Evolutionary conservation across 2,329 filamentous ascomycete species (phyloP), one percentile per base, ranked within the genome.

Genomic region (Lasiodiplodia gonubiensis): DNA sequence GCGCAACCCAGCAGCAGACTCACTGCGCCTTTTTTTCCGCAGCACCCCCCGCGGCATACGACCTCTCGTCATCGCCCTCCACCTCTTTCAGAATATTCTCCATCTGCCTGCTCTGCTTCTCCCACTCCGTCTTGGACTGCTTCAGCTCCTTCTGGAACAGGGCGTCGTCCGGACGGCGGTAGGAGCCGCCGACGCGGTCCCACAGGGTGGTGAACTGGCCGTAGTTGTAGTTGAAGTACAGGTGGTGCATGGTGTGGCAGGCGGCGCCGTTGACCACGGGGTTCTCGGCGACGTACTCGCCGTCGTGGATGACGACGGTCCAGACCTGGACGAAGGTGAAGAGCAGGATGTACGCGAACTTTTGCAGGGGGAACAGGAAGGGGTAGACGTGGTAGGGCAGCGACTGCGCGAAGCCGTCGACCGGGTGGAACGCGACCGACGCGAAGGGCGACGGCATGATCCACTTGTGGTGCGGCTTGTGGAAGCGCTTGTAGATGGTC

Each of bases 141-240:
- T 96, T 97, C 73, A 88, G 88, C 77, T 95, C 91, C 77, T 89
- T 90, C 73, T 89, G 82, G 83, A 97, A 97, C 72, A 97, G 86
- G 80, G 93, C 92, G 66, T 89, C 86, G 72, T 95, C 94, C 2
- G 94, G 94, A 83, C 90, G 88, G 72, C 92, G 86, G 83, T 97
- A 97, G 76, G 91, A 96, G 68, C 91, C 91, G 66, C 92, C 92
- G 18, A 97, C 80, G 64, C 94, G 89, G 79, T 97, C 94, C 91
- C 93, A 97, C 21, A 95, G 83, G 0, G 93, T 97, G 16, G 92
- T 95, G 82, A 94, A 97, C 79, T 97, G 94, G 68, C 94, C 94
- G 74, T 97, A 97, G 82, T 97, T 97, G 85, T 91, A 92, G 81
- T 91, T 91, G 84, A 92, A 92, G 27, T 68, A 70, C 21, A 69